Evolutionary conservation across 305 asterid species (phyloP).

Genomic region (Solanum hybrid): DNA sequence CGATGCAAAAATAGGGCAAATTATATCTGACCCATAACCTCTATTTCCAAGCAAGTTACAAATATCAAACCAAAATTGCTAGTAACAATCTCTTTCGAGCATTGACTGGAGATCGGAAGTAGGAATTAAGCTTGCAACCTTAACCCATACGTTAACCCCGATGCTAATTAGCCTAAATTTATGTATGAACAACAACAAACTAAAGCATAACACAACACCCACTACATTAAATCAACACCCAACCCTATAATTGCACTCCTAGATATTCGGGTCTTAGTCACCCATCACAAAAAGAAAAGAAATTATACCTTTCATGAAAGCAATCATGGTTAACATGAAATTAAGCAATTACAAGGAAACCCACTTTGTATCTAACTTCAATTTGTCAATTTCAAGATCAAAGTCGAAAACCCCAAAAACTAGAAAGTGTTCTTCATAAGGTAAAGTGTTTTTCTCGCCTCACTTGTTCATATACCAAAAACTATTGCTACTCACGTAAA

Average conservation of each 20-base stretch:
- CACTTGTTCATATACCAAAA: background rate
- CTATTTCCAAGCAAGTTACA: background rate
- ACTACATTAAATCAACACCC: background rate
- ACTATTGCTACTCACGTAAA: background rate
- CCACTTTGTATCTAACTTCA: background rate
- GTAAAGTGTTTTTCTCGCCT: background rate
- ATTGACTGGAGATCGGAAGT: background rate
- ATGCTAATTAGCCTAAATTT: background rate
- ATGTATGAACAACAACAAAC: background rate
- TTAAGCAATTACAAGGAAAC: background rate
- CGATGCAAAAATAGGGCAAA: background rate
- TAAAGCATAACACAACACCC: background rate
- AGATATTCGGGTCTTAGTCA: background rate
- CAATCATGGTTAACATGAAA: background rate
- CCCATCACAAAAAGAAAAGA: background rate
- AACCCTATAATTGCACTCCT: background rate
- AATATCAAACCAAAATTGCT: background rate
- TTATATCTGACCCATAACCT: background rate
- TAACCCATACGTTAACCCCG: background rate
- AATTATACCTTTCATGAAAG: background rate
- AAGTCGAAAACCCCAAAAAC: background rate
- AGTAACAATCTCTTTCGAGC: background rate
- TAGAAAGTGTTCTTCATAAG: background rate
- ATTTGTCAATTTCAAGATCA: background rate
- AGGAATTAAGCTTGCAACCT: background rate